A percentile compares a stretch with the other conserved stretches of the same genome.
Evolutionary conservation across 1,284 basidiomycete genomes (phyloP).

Genomic region (Golubevia pallescens): DNA sequence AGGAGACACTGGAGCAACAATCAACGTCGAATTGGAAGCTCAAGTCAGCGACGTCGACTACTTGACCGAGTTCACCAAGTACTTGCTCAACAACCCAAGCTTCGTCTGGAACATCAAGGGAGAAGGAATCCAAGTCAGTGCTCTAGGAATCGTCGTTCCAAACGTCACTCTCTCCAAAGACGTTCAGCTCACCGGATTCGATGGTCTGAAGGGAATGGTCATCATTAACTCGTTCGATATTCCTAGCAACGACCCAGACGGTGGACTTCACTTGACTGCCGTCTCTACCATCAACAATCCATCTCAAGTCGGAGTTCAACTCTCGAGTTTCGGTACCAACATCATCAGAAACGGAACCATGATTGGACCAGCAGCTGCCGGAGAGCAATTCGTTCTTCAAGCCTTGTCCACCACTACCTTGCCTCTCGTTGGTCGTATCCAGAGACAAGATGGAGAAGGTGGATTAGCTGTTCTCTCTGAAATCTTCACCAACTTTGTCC

Average conservation of each 20-base stretch:
- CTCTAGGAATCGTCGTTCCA: conserved; percentile 56
- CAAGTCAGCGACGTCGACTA: conserved; percentile 46
- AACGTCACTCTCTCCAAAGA: no score
- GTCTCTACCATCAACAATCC: conserved; percentile 55
- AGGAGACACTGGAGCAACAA: conserved; percentile 52
- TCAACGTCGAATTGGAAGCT: conserved; percentile 46
- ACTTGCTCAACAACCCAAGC: conserved; percentile 42
- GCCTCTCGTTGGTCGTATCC: conserved; percentile 72
- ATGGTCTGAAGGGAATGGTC: no score
- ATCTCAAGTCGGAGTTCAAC: conserved; percentile 57
- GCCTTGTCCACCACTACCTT: conserved; percentile 71
- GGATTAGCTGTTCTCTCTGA: conserved; percentile 72
- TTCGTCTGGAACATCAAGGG: conserved; percentile 60
- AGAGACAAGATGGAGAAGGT: conserved; percentile 70
- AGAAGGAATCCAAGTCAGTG: conserved; percentile 38
- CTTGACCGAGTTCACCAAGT: no score
- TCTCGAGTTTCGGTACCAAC: conserved; percentile 47
- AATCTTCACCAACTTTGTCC: conserved; percentile 78
- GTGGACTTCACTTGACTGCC: conserved; percentile 56
- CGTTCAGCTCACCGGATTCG: conserved; percentile 50
- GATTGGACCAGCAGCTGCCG: conserved; percentile 72
- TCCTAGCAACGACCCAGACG: no score
- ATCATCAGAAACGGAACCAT: conserved; percentile 65
- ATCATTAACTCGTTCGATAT: conserved; percentile 58
- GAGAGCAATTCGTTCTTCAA: conserved; percentile 69